Evolutionary conservation across 1,284 basidiomycete species (phyloP), one percentile per base, ranked within the genome.

Genomic region (Malassezia slooffiae): DNA sequence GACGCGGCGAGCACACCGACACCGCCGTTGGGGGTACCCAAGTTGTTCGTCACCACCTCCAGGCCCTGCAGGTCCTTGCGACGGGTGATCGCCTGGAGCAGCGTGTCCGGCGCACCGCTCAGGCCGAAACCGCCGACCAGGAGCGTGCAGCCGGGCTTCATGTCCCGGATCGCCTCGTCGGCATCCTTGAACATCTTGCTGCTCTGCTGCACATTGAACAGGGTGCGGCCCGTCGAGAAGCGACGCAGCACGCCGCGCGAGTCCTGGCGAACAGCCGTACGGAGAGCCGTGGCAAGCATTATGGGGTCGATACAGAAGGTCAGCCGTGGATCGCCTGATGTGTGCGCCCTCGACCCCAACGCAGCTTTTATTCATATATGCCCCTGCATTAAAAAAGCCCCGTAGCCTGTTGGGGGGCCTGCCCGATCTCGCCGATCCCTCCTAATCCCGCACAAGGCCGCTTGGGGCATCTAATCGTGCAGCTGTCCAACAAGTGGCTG

Each of bases 101-200:
- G 55, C 23, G 66, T 67, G 35, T 63, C 62, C 27, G 66, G 66
- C 7, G 62, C 62, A 10, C 66, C 66, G 42, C 64, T 66, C 4
- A 69, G 62, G 16, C 65, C 66, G 28, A 69, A 69, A 1, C 66
- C 66, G 16, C 60, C 59, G 8, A 57, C 58, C 29, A 69, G 57
- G 9, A 69, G 34, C 8, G 50, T 51, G 7, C 48, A 54, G 37
- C 62, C 64, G 4, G 59, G 30, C 8, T 38, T 27, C 40, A 69
- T 62, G 43, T 67, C 66, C 30, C 47, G 48, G 16, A 69, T 57
- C 3, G 66, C 66, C 34, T 66, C 61, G n/a, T 53, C 55, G 19
- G 62, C 50, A 1, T 54, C 52, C 3, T 43, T 27, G 34, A 42
- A 55, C 15, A 68, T 39, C 42, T 68, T 68, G 40, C 45, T 42